These are phyloP conservation scores for Agaricus subrufescens DNA, from an alignment of 768 basidiomycete species.

Conservation along the genomic window DNA sequence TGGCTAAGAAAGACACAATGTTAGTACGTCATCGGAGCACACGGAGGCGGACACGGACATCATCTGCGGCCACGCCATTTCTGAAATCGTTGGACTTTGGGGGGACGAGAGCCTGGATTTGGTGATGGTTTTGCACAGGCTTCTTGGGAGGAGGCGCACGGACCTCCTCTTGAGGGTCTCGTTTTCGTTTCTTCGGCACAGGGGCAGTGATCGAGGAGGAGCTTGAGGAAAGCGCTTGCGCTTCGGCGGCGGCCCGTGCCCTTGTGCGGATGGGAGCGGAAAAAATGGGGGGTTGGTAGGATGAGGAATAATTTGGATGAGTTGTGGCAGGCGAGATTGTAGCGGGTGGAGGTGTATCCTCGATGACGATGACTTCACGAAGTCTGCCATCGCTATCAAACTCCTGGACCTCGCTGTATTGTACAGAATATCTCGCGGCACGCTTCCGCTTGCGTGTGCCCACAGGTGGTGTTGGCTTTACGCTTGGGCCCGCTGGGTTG, in stretches of 20 bases:
- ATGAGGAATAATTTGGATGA: conserved; percentile 67
- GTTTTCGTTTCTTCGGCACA: conserved; percentile 79
- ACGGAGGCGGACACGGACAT: conserved; percentile 43
- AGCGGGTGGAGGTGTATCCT: conserved; percentile 84
- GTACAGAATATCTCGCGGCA: conserved; percentile 74
- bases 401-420: conserved; percentile 86
- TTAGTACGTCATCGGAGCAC: conserved; percentile 17
- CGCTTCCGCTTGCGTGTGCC: conserved; percentile 80
- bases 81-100: conserved; percentile 67
- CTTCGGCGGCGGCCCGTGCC: conserved; percentile 83
- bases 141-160: conserved; percentile 66
- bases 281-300: conserved; percentile 74
- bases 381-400: conserved; percentile 73
- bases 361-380: conserved; percentile 88
- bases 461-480: conserved; percentile 68
- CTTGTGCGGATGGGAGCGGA: conserved; percentile 78
- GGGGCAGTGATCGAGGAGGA: conserved; percentile 67
- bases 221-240: conserved; percentile 68
- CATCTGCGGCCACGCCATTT: conserved; percentile 59
- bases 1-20: conserved; percentile 38
- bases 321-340: conserved; percentile 75
- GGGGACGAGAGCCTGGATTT: conserved; percentile 42
- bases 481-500: conserved; percentile 50
- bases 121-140: conserved; percentile 44
- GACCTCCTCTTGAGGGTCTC: conserved; percentile 71